Percentiles rank a stretch among this genome's conserved stretches.
Evolutionary conservation across 1,284 basidiomycete genomes (phyloP).

Genomic region (Ustilago lituana): DNA sequence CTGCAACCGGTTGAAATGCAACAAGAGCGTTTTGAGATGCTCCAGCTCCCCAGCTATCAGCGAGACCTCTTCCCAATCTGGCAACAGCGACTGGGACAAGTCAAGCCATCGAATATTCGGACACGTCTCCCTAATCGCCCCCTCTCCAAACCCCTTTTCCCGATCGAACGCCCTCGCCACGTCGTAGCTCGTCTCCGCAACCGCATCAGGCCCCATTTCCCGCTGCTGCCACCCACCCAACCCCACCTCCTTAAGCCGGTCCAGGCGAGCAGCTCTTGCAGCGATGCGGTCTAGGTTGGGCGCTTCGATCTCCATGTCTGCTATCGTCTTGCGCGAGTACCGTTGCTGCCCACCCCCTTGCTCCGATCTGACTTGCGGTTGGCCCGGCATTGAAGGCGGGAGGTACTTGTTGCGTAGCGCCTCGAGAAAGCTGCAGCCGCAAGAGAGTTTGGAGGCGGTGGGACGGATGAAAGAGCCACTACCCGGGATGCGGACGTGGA

Average conservation of each 20-base stretch:
- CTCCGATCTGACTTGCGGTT: neutral
- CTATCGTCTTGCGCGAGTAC: conserved; percentile 47
- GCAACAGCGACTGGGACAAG: conserved; percentile 80
- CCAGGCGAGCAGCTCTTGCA: conserved; percentile 76
- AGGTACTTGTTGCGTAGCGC: conserved; percentile 72
- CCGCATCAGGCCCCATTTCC: conserved; percentile 13
- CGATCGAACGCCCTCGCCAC: conserved; percentile 71
- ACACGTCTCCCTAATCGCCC: conserved; percentile 74
- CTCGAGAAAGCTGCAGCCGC: conserved; percentile 74
- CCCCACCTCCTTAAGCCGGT: conserved; percentile 78
- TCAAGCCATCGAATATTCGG: conserved; percentile 81
- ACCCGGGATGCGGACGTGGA: conserved; percentile 68
- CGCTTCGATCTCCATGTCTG: conserved; percentile 82
- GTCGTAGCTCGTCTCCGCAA: conserved; percentile 63
- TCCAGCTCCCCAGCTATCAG: conserved; percentile 76
- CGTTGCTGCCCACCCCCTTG: conserved; percentile 69
- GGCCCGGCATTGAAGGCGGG: conserved; percentile 1
- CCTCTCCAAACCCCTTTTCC: conserved; percentile 70
- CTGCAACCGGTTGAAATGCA: conserved; percentile 69
- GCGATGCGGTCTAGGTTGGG: conserved; percentile 82
- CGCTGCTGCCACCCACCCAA: conserved; percentile 72
- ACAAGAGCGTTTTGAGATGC: conserved; percentile 74
- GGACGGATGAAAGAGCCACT: conserved; percentile 58
- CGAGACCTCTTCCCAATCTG: conserved; percentile 78
- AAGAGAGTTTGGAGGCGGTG: conserved; percentile 38